Evolutionary conservation across 1,284 basidiomycete species (phyloP).

Genomic region (Amylostereum chailletii): DNA sequence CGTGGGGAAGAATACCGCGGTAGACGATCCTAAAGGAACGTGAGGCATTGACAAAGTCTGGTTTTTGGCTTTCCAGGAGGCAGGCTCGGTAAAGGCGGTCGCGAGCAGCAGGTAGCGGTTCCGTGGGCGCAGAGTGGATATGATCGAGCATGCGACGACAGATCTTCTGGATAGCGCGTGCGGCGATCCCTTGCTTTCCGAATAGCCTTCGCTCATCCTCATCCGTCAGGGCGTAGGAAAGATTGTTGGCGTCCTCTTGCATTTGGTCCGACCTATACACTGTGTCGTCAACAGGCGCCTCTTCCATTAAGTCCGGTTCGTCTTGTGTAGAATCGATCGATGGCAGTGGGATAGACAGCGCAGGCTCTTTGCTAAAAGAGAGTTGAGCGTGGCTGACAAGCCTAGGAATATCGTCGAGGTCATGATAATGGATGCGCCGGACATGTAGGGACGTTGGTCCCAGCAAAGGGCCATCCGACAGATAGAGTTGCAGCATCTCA

Average conservation of each 20-base stretch:
- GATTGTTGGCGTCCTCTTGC: background rate
- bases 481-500: background rate
- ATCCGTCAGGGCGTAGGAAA: background rate
- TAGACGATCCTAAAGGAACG: too few species aligned
- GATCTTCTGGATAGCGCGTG: background rate
- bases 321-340: background rate
- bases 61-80: background rate
- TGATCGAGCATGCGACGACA: background rate
- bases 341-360: background rate
- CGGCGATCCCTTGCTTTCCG: too few species aligned
- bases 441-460: background rate
- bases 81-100: background rate
- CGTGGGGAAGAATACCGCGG: background rate
- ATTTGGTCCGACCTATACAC: background rate
- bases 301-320: background rate
- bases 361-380: too few species aligned
- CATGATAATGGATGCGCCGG: background rate
- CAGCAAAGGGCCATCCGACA: background rate
- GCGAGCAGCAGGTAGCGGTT: background rate
- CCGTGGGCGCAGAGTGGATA: background rate
- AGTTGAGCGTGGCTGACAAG: background rate
- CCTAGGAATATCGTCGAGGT: background rate
- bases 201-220: too few species aligned
- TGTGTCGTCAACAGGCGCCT: background rate
- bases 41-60: background rate